Evolutionary conservation across 2,329 filamentous ascomycete species (phyloP).

Genomic region (Sclerotinia nivalis): DNA sequence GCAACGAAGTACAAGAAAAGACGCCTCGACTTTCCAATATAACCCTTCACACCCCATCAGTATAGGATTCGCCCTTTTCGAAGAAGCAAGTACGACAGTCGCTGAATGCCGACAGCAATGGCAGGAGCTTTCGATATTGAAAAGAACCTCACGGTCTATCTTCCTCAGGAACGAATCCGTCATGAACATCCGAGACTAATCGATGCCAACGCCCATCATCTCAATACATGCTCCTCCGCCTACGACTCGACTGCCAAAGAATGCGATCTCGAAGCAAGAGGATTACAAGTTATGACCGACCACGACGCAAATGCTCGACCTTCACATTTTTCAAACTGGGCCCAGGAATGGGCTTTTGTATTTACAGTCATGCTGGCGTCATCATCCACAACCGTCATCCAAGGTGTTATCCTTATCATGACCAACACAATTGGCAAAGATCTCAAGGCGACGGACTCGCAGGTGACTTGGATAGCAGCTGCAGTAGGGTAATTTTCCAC

Average conservation of each 20-base stretch:
- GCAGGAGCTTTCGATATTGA: not conserved
- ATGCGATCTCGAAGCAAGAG: constrained; percentile 7
- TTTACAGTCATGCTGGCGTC: constrained; percentile 62
- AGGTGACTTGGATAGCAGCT: constrained; percentile 68
- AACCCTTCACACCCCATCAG: not conserved
- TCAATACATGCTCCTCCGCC: not conserved
- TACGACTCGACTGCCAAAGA: not conserved
- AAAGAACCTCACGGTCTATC: not conserved
- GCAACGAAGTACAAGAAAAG: not conserved
- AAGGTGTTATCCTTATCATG: constrained; percentile 61
- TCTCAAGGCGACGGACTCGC: constrained; percentile 61
- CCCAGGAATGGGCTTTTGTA: constrained; percentile 36
- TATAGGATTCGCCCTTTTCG: not conserved
- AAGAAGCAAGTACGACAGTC: constrained; percentile 6
- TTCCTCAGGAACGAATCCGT: not conserved
- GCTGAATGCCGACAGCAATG: not conserved
- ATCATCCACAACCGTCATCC: constrained; percentile 60
- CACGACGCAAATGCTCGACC: constrained; percentile 33
- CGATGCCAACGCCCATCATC: not conserved
- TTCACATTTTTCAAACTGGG: constrained; percentile 29
- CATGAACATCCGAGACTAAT: not conserved
- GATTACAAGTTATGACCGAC: constrained; percentile 23
- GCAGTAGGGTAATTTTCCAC: constrained; percentile 51
- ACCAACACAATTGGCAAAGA: constrained; percentile 61
- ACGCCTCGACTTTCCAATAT: not conserved